Base-by-base conservation (phyloP, 2,329 filamentous ascomycete genomes). In the Diaporthe sp. region DNA sequence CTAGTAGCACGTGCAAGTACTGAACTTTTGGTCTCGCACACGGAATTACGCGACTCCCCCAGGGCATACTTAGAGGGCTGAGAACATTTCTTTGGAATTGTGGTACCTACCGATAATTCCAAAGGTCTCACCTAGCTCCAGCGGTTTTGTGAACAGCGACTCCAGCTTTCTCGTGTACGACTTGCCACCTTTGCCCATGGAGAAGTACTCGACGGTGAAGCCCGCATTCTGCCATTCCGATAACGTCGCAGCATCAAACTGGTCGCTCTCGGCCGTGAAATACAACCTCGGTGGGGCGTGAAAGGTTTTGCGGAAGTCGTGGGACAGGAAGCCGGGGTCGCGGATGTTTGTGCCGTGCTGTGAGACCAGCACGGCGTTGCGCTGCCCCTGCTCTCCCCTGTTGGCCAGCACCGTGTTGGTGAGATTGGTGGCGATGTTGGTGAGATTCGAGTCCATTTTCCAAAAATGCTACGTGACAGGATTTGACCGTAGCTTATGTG, bases 171-270 rank as follows among this genome's bases (percentile, higher is more conserved):
- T 73, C 17, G 79, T 42, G 76, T 86, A 88, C 31, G 82, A 81
- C 8, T 82, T 80, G 6, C 77, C 80, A 4, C 80, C 82, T 13
- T 79, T 78, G 9, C 83, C 85, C 81, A 87, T 83, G 3, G 84
- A 79, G 46, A 88, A 76, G 34, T 88, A 88, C 65, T 84, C 82
- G 12, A 86, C 85, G 12, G 85, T 77, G 74, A 88, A 88, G 0
- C 85, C 85, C 73, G 88, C 86, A 15, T 82, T 82, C 28, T 79
- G 80, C 86, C 86, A 88, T 28, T 85, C 84, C 0, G 74, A 74
- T 0, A 88, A 42, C 0, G 83, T 85, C 0, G 79, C 22, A 3
- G 78, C 51, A 75, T 88, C 86, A 74, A 88, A 88, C 0, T 86
- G 83, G 12, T 86, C 84, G 49, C 78, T 80, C 61, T 87, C 86